phyloP scores from a whole-genome alignment of 1,139 yeast species.

The Suhomyces terraborum region DNA sequence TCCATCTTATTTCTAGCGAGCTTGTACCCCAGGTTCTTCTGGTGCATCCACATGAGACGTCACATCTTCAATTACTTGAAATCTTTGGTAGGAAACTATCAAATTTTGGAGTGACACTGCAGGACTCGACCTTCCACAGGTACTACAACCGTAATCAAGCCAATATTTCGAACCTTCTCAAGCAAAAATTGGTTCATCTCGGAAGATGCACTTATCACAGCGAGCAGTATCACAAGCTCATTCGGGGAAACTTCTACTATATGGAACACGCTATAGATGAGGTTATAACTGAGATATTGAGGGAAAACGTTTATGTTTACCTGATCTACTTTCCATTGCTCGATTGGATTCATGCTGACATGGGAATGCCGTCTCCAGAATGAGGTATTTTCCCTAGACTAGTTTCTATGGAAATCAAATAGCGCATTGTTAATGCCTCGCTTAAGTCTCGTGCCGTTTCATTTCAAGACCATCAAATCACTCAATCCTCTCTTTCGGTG shows the following conservation, averaged over 20 bases:
- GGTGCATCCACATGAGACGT: not conserved
- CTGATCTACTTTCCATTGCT: constrained; percentile 30
- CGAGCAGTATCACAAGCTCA: not conserved
- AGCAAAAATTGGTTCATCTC: not conserved
- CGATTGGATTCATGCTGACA: constrained; percentile 35
- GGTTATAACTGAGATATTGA: constrained; percentile 13
- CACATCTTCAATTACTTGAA: no score
- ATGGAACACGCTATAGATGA: constrained; percentile 12
- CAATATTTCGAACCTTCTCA: not conserved
- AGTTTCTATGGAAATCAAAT: no score
- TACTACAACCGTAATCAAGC: not conserved
- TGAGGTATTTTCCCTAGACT: constrained; percentile 4
- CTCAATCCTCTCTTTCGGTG: no score
- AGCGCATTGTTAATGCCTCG: constrained; percentile 1
- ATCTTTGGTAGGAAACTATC: no score
- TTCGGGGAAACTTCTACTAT: constrained; percentile 18
- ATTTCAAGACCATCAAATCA: not conserved
- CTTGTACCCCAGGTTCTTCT: not conserved
- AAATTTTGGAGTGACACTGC: no score
- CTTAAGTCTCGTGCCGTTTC: no score
- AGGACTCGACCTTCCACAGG: not conserved
- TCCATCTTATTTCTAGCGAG: not conserved
- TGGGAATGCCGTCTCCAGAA: constrained; percentile 20
- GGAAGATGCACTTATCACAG: not conserved
- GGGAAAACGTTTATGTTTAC: constrained; percentile 21